Evolutionary conservation across 495 filamentous ascomycete species (phyloP), one percentile per base, ranked within the genome.

Genomic region (Penicillium atrosanguineum): DNA sequence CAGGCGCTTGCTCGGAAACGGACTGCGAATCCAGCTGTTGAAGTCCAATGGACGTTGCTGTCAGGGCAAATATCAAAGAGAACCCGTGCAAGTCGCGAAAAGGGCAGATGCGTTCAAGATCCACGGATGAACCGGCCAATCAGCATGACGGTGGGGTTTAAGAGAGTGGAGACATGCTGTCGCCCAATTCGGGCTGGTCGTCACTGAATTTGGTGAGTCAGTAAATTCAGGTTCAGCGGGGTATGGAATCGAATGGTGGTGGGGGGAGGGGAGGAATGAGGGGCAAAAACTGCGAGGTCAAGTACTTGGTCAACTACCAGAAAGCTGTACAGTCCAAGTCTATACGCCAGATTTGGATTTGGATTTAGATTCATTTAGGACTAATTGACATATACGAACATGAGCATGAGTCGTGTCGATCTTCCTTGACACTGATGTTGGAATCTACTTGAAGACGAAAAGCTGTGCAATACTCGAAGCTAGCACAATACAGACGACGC

Each of bases 61-160:
- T 23, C 23, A 23, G 5, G 23, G 23, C 23, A 23, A 5, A 2
- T 23, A 5, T 23, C 23, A 23, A 23, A 23, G 16, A 31, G 7
- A 12, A 40, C 2, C 38, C 2, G 19, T 39, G 16, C 16, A 40
- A 40, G 36, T 50, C 46, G 56, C 44, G 55, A 51, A 59, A 58
- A 49, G 49, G 43, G 45, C 44, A 48, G 50, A 43, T 58, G 48
- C 48, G 59, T 44, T 53, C 12, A 28, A 28, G 46, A 56, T 53
- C 44, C 36, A 42, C 43, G 11, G 20, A 37, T 34, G 47, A 45
- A 41, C 9, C 36, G 21, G 28, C 58, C 58, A 61, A 61, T 61
- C 50, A 61, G 1, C 0, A n/a, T 37, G 19, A 15, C n/a, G 19
- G 19, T 40, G 38, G 37, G n/a, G 7, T 19, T 20, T 34, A 14